Conservation (phyloP, 257 asterid genomes). For the Penstemon barbatus region DNA sequence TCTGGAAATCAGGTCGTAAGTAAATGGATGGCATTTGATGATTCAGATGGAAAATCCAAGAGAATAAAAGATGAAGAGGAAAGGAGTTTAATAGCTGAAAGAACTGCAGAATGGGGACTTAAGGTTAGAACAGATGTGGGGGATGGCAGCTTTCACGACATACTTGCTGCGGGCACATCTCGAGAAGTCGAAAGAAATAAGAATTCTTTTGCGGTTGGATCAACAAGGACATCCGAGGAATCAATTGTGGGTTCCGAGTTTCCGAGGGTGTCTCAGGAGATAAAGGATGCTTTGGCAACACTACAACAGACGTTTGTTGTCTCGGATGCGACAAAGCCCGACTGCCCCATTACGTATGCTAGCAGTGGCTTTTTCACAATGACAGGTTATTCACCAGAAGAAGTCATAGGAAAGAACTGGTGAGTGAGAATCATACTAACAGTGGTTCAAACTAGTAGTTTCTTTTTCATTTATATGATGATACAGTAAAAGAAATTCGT, state of each 20-base stretch:
- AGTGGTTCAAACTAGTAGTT: neutral
- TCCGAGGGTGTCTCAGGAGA: constrained; percentile 89
- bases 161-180: constrained; percentile 19
- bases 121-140: constrained; percentile 61
- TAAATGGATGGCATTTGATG: constrained; percentile 78
- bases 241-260: constrained; percentile 35
- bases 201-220: constrained; percentile 28
- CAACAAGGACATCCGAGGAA: constrained; percentile 28
- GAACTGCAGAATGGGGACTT: constrained; percentile 89
- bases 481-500: too few species aligned
- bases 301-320: constrained; percentile 96
- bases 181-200: constrained; percentile 52
- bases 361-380: constrained; percentile 89
- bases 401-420: constrained; percentile 88
- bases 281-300: constrained; percentile 90
- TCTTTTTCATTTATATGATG: neutral
- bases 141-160: constrained; percentile 59
- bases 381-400: constrained; percentile 90
- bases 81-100: constrained; percentile 49
- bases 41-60: constrained; percentile 23
- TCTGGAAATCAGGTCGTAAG: constrained; percentile 19
- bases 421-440: constrained; percentile 33
- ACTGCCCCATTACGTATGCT: constrained; percentile 88
- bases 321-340: constrained; percentile 95
- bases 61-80: constrained; percentile 23